Evolutionary conservation across 2,329 filamentous ascomycete genomes (phyloP).

Genomic region (Trichophyton schoenleinii): DNA sequence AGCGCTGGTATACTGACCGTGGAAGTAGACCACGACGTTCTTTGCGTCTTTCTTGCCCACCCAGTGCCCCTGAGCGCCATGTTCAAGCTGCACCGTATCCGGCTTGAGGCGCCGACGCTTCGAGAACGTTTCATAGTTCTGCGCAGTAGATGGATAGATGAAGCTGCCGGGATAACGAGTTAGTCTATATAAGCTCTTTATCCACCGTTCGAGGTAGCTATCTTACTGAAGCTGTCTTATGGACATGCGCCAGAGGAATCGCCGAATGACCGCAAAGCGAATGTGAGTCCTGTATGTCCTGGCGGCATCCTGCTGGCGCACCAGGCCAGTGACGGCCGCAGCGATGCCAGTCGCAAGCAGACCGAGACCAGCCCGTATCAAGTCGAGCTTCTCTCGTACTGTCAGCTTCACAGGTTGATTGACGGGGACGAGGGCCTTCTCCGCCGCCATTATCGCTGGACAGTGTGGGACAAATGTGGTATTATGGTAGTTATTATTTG

Average conservation of each 20-base stretch:
- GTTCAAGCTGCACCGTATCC: slow-evolving; percentile 21
- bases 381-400: slow-evolving; percentile 25
- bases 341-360: slow-evolving; percentile 19
- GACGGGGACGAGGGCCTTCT: slow-evolving; percentile 5
- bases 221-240: slow-evolving; percentile 24
- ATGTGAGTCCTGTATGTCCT: slow-evolving; percentile 27
- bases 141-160: slow-evolving; percentile 15
- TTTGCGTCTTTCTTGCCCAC: slow-evolving; percentile 29
- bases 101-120: slow-evolving; percentile 19
- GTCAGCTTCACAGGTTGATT: slow-evolving; percentile 18
- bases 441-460: neutral
- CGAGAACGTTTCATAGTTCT: slow-evolving; percentile 19
- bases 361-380: slow-evolving; percentile 19
- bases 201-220: neutral
- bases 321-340: slow-evolving; percentile 25
- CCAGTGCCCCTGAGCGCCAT: slow-evolving; percentile 27
- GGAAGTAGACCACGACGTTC: slow-evolving; percentile 28
- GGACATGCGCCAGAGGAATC: slow-evolving; percentile 16
- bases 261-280: slow-evolving; percentile 21
- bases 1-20: slow-evolving; percentile 18
- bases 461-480: too few relatives aligned
- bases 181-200: neutral
- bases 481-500: too few relatives aligned
- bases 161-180: neutral
- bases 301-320: slow-evolving; percentile 28